phyloP scores from a whole-genome alignment of 495 filamentous ascomycete genomes.

The Podospora pseudoanserina region DNA sequence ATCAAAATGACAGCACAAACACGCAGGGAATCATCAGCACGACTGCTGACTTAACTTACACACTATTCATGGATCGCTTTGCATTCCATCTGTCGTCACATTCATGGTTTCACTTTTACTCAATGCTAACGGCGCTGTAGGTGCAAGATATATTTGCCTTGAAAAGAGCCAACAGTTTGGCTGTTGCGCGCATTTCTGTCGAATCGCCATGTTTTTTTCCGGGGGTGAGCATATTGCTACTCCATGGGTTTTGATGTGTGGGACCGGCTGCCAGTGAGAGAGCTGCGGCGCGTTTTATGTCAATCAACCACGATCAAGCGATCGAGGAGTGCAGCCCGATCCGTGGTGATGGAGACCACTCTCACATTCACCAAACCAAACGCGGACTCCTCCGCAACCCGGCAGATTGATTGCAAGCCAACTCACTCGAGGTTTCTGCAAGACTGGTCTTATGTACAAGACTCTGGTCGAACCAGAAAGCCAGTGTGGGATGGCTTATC shows the following conservation, averaged over 20 bases:
- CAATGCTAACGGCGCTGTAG: neutral
- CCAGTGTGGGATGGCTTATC: neutral
- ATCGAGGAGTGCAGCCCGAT: slow-evolving; percentile 11
- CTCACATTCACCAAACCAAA: neutral
- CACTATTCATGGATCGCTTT: neutral
- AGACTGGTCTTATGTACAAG: neutral
- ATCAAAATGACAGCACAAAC: slow-evolving; percentile 10
- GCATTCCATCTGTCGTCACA: neutral
- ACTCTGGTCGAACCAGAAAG: neutral
- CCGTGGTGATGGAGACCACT: slow-evolving; percentile 4
- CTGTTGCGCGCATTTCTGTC: slow-evolving; percentile 7
- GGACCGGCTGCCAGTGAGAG: slow-evolving; percentile 20
- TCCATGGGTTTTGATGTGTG: slow-evolving; percentile 22
- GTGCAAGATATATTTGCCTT: neutral
- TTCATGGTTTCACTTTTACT: neutral
- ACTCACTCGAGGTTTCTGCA: neutral
- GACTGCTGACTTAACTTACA: neutral
- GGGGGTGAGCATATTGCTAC: slow-evolving; percentile 15
- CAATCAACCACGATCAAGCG: slow-evolving; percentile 23
- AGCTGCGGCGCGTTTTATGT: slow-evolving; percentile 17
- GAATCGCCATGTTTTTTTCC: slow-evolving; percentile 15
- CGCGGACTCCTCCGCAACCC: neutral
- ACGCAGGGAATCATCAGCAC: slow-evolving; percentile 2
- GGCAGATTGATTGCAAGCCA: neutral
- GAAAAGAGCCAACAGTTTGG: neutral